phyloP scores from a whole-genome alignment of 352 stramenopile species.

The Aphanomyces cochlioides region DNA sequence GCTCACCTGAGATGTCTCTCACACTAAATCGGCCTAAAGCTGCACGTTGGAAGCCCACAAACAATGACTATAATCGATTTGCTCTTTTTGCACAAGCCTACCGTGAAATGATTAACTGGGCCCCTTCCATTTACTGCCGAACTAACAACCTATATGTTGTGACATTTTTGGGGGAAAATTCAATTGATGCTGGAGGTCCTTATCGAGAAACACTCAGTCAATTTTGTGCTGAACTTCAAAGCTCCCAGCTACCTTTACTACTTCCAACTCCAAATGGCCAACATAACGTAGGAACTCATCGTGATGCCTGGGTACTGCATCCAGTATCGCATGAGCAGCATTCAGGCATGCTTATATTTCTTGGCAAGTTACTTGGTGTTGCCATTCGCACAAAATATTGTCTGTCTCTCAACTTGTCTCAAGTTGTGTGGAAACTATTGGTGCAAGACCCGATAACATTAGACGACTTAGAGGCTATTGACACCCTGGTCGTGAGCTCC shows the following conservation, averaged over 20 bases:
- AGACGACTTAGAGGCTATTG: slow-evolving; percentile 80
- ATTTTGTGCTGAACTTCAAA: slow-evolving; percentile 81
- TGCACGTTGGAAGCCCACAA: slow-evolving; percentile 55
- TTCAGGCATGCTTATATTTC: slow-evolving; percentile 86
- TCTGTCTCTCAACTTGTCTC: slow-evolving; percentile 77
- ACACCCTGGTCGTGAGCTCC: slow-evolving; percentile 83
- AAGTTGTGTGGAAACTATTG: slow-evolving; percentile 88
- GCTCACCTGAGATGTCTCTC: slow-evolving; percentile 47
- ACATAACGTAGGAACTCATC: slow-evolving; percentile 81
- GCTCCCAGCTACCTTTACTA: slow-evolving; percentile 72
- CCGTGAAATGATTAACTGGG: slow-evolving; percentile 60
- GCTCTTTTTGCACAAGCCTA: slow-evolving; percentile 84
- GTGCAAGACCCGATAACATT: slow-evolving; percentile 63
- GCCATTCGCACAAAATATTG: slow-evolving; percentile 85
- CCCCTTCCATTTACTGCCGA: slow-evolving; percentile 56
- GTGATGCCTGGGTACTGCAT: slow-evolving; percentile 89
- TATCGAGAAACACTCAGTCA: slow-evolving; percentile 84
- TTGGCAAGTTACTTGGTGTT: slow-evolving; percentile 91
- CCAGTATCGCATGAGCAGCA: slow-evolving; percentile 46
- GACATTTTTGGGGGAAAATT: slow-evolving; percentile 82
- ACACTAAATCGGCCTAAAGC: slow-evolving; percentile 75
- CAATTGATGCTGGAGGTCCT: slow-evolving; percentile 78
- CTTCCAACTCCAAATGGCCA: slow-evolving; percentile 84
- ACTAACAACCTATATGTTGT: slow-evolving; percentile 77
- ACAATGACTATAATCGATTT: slow-evolving; percentile 56